phyloP scores from a whole-genome alignment of 2,329 filamentous ascomycete genomes.

The Colletotrichum sp. region DNA sequence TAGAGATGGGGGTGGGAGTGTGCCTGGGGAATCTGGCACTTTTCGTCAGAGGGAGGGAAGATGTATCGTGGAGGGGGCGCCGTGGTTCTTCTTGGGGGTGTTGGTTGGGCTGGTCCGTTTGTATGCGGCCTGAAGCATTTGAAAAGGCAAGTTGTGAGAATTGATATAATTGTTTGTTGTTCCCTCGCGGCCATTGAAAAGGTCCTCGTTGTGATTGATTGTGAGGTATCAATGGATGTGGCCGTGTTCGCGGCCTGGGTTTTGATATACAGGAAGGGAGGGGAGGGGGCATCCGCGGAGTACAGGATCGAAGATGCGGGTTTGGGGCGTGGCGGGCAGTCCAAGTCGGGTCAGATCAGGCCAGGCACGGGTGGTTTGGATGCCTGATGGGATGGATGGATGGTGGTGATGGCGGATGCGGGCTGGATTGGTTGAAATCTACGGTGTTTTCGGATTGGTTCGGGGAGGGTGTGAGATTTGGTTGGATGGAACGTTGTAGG shows the following conservation, averaged over 20 bases:
- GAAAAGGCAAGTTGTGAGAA: neutral
- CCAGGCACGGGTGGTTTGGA: neutral
- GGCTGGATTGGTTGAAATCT: neutral
- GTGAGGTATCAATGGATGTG: neutral
- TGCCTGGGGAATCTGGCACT: neutral
- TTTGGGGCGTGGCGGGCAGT: neutral
- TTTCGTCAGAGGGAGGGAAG: neutral
- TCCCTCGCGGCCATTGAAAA: neutral
- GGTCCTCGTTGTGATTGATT: neutral
- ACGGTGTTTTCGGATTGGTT: neutral
- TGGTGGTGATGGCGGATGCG: neutral
- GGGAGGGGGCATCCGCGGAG: neutral
- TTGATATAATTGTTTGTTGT: neutral
- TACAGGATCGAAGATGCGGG: constrained; percentile 14
- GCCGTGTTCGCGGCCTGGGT: neutral
- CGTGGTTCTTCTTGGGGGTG: neutral
- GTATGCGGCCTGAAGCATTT: neutral
- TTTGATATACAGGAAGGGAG: neutral
- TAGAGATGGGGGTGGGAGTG: neutral
- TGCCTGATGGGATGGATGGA: neutral
- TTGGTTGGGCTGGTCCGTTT: neutral
- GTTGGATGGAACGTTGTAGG: neutral
- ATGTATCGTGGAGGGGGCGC: neutral
- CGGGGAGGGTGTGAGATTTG: neutral
- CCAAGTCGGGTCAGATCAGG: neutral